phyloP scores from a whole-genome alignment of 2,329 filamentous ascomycete genomes.

The Ramularia endophylla region DNA sequence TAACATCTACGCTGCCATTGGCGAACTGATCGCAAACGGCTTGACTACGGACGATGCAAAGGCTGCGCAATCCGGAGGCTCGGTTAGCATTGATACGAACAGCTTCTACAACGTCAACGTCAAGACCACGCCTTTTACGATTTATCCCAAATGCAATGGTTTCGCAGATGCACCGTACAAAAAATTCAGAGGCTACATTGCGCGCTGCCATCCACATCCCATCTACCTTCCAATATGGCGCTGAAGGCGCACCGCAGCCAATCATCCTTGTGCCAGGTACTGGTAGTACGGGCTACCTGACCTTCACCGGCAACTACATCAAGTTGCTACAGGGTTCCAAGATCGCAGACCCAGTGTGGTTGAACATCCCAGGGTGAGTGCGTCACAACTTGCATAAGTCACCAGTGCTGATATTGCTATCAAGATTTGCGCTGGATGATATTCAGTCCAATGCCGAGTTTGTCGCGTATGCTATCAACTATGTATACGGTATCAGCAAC shows the following conservation, averaged over 20 bases:
- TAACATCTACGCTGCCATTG: slow-evolving; percentile 24
- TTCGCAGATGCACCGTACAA: slow-evolving; percentile 44
- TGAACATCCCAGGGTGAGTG: slow-evolving; percentile 49
- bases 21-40: slow-evolving; percentile 23
- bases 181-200: slow-evolving; percentile 40
- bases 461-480: slow-evolving; percentile 53
- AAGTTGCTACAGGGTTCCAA: slow-evolving; percentile 39
- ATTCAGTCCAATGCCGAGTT: slow-evolving; percentile 49
- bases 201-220: slow-evolving; percentile 49
- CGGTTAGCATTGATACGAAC: slow-evolving; percentile 16
- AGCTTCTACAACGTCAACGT: slow-evolving; percentile 24
- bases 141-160: slow-evolving; percentile 35
- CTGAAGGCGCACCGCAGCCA: slow-evolving; percentile 32
- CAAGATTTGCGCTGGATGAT: slow-evolving; percentile 43
- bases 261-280: slow-evolving; percentile 51
- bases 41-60: slow-evolving; percentile 19
- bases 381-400: too few species aligned
- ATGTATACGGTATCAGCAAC: slow-evolving; percentile 39
- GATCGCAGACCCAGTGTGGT: slow-evolving; percentile 48
- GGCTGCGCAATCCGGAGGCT: neutral
- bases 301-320: slow-evolving; percentile 43
- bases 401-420: too few species aligned
- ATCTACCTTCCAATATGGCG: slow-evolving; percentile 41
- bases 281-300: slow-evolving; percentile 39
- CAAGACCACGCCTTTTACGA: slow-evolving; percentile 13